Conservation (phyloP, 176 grass and related monocot genomes). For the Leersia perrieri region DNA sequence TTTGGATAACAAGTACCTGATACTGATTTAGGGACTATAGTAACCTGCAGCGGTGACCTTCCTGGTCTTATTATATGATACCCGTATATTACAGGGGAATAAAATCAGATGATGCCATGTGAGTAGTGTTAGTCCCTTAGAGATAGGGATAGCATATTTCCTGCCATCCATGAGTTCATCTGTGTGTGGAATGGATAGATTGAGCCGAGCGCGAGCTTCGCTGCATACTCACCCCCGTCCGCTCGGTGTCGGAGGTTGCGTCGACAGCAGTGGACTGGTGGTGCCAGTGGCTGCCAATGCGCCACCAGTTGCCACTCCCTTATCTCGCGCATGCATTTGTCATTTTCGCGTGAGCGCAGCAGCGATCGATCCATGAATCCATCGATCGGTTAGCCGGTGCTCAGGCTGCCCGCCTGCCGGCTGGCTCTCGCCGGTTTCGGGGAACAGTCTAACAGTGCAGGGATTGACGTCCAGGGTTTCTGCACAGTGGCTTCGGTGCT, state of each 20-base stretch:
- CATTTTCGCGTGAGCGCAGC: neutral
- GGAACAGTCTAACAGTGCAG: constrained; percentile 21
- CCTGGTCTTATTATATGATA: neutral
- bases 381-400: neutral
- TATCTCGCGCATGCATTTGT: constrained; percentile 16
- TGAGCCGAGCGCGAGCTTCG: neutral
- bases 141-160: constrained; percentile 1
- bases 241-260: constrained; percentile 33
- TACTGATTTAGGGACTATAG: neutral
- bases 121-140: neutral
- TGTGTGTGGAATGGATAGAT: constrained; percentile 16
- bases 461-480: neutral
- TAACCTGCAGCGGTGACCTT: neutral
- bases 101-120: neutral
- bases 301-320: neutral
- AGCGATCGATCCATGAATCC: neutral
- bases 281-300: constrained; percentile 24
- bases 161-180: neutral
- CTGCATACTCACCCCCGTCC: neutral
- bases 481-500: constrained; percentile 18
- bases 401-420: neutral
- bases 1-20: constrained; percentile 16
- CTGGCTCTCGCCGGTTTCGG: constrained; percentile 10
- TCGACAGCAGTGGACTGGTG: constrained; percentile 39
- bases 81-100: neutral